Conservation (phyloP, 108 stramenopile species). For the Fistulifera pelliculosa region DNA sequence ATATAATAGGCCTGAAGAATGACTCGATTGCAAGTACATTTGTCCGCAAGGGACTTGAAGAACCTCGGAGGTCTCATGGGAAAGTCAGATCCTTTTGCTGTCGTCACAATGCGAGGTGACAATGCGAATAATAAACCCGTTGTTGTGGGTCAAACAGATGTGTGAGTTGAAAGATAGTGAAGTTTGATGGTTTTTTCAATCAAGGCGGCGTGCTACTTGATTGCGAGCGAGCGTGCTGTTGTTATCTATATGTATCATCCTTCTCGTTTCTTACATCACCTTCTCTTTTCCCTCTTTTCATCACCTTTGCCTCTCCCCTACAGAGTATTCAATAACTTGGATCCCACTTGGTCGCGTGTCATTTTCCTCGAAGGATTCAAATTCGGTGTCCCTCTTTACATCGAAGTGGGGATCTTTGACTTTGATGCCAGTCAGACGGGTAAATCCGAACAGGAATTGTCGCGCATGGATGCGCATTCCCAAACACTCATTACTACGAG, state of each 20-base stretch:
- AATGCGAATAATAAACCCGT: constrained; percentile 31
- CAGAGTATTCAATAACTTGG: constrained; percentile 44
- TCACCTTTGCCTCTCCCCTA: neutral
- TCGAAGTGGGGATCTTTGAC: constrained; percentile 55
- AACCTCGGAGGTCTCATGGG: constrained; percentile 22
- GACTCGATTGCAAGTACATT: constrained; percentile 33
- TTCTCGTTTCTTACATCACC: neutral
- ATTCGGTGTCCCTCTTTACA: constrained; percentile 47
- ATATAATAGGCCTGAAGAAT: constrained; percentile 1
- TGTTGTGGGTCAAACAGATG: constrained; percentile 48
- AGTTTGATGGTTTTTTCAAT: too few relatives aligned
- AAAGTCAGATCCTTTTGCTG: constrained; percentile 70
- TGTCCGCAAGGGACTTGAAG: constrained; percentile 33
- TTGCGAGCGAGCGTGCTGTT: too few relatives aligned
- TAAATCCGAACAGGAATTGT: constrained; percentile 26
- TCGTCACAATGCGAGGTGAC: constrained; percentile 55
- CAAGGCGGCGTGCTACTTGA: too few relatives aligned
- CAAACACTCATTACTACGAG: constrained; percentile 25
- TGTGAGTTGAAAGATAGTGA: too few relatives aligned
- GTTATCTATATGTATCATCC: constrained; percentile 1
- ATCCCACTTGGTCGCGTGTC: constrained; percentile 33
- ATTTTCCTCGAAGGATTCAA: constrained; percentile 47
- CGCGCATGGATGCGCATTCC: constrained; percentile 27
- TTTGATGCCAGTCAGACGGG: constrained; percentile 35
- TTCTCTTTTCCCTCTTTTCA: neutral